Base-by-base conservation (phyloP, 768 basidiomycete species). In the Asterophora parasitica region DNA sequence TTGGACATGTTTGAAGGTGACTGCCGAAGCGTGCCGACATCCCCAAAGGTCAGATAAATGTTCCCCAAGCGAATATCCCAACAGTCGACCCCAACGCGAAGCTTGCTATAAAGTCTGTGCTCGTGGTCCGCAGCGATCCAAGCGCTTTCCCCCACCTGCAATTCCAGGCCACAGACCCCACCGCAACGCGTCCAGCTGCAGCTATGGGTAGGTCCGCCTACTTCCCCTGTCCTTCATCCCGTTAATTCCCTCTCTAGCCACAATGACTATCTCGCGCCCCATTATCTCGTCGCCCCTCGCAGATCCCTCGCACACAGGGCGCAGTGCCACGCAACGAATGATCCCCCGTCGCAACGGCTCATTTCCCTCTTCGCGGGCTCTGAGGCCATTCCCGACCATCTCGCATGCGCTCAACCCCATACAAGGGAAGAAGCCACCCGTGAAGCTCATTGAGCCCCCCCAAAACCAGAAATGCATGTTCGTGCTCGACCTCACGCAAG, bases 401-500 rank as follows among this genome's bases (percentile, higher is more conserved):
- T 68, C 78, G 9, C 68, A 70, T 57, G 53, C 74, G 10, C 52
- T 75, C 43, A 68, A 63, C 46, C 61, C 64, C 48, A 57, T 51
- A 26, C 44, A 60, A 5, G 63, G 58, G 46, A 65, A 59, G 47
- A 72, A 71, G 42, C 77, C 78, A 46, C 70, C 82, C 5, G 72
- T 82, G 13, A 92, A 92, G 60, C 72, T 91, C 60, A 90, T 92
- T 49, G 77, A 88, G 62, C 85, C 87, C 8, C 87, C 90, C 20
- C 74, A 81, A 59, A 81, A 85, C 62, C 80, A 79, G 65, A 76
- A 78, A 62, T 72, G 73, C 40, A 79, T 78, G 32, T 92, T 90
- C 57, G 72, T 85, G 51, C 79, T 92, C 44, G 77, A 91, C 65
- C 75, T 92, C 48, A 90, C 89, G 0, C 89, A 89, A 62, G 88